A percentile compares a stretch with the other conserved stretches of the same genome.
phyloP scores from a whole-genome alignment of 495 filamentous ascomycete genomes.

The Parathielavia appendiculata region DNA sequence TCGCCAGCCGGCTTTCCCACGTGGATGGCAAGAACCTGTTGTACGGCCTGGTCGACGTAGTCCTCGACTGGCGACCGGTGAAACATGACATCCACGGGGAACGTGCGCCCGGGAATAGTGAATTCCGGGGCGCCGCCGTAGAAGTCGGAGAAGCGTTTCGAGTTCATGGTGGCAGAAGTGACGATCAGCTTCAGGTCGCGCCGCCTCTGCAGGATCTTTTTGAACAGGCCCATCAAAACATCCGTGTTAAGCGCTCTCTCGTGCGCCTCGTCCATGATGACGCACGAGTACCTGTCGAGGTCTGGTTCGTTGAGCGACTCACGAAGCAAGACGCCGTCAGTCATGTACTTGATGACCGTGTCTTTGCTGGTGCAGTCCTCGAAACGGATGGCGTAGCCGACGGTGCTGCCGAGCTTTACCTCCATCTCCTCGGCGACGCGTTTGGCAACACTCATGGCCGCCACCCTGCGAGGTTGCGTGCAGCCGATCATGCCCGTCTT shows the following conservation, averaged over 20 bases:
- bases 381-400: slow-evolving; percentile 98
- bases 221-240: slow-evolving; percentile 94
- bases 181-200: slow-evolving; percentile 95
- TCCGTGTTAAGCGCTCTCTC: slow-evolving; percentile 96
- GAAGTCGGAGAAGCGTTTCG: slow-evolving; percentile 92
- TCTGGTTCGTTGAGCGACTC: slow-evolving; percentile 90
- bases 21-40: slow-evolving; percentile 95
- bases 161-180: slow-evolving; percentile 98
- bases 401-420: slow-evolving; percentile 78
- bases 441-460: slow-evolving; percentile 98
- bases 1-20: slow-evolving; percentile 88
- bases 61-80: slow-evolving; percentile 94
- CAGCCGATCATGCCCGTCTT: slow-evolving; percentile 86
- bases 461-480: slow-evolving; percentile 90
- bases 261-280: slow-evolving; percentile 99
- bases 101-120: slow-evolving; percentile 92
- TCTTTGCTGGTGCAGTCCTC: slow-evolving; percentile 96
- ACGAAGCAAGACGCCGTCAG: slow-evolving; percentile 89
- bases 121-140: slow-evolving; percentile 98
- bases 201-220: slow-evolving; percentile 86
- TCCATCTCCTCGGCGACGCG: slow-evolving; percentile 99
- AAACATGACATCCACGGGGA: slow-evolving; percentile 95
- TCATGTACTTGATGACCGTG: slow-evolving; percentile 99
- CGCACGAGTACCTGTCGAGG: slow-evolving; percentile 93
- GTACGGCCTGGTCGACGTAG: slow-evolving; percentile 94